Base-by-base conservation (phyloP, 2,329 filamentous ascomycete genomes). In the Fusarium robinianum region DNA sequence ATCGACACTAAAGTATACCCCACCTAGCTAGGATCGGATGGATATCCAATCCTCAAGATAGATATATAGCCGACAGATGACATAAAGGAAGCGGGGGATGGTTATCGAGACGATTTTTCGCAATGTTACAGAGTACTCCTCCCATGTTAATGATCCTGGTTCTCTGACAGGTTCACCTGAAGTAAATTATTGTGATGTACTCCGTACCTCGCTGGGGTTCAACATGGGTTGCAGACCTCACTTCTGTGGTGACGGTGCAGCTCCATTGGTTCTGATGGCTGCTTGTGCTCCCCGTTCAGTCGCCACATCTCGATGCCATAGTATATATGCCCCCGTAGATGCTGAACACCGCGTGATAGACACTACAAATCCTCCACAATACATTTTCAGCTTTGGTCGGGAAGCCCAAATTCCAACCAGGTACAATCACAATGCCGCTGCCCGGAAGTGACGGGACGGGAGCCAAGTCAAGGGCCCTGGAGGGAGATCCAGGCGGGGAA, bases 401-500 rank as follows among this genome's bases (percentile, higher is more conserved):
- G 14, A 65, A 66, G 27, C 40, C 14, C 16, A 64, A 65, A 35
- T 62, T 60, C 63, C 60, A 66, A 1, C 49, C 61, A 3, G 36
- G 4, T 7, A 64, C 37, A 23, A 62, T 60, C 3, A 44, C 41
- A 4, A 46, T 23, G 26, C 52, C 53, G 24, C 55, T 56, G 0
- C 21, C 41, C n/a, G n/a, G n/a, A n/a, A n/a, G n/a, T n/a, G n/a
- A n/a, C n/a, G n/a, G n/a, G n/a, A n/a, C n/a, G n/a, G n/a, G n/a
- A 5, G 51, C 8, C 9, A 51, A 29, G 9, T 61, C 34, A 2
- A 58, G 11, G 2, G 46, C 22, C 1, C 15, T 22, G 32, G 38
- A 4, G 53, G 41, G 3, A 35, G 32, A 55, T 34, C 1, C 12
- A 7, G 16, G 7, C 17, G 5, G 22, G 22, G 11, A 16, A 25